Evolutionary conservation across 2,329 filamentous ascomycete genomes (phyloP), one percentile per base, ranked within the genome.

Genomic region (Botrytis tulipae): DNA sequence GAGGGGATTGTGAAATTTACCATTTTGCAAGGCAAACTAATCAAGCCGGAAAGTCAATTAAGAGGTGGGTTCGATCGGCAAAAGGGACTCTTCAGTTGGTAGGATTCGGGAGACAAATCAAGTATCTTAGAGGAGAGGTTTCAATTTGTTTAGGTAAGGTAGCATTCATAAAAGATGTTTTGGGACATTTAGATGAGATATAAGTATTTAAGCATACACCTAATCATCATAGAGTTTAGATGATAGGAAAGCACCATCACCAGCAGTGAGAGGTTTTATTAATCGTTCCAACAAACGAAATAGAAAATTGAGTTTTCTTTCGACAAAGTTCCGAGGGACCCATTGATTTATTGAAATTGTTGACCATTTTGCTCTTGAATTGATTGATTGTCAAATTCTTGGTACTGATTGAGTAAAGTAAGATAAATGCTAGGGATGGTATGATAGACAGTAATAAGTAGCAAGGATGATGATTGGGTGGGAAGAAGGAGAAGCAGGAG

Each of bases 1-100:
- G 95, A 98, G 86, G 97, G 96, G 76, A 89, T 99, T 74, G 89
- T 99, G 61, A 88, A 90, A 80, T 98, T 92, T 81, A 98, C 96
- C 0, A 88, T 99, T 4, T 82, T 98, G 79, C 92, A 97, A 84
- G 96, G 96, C 37, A 98, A 98, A 85, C 90, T 98, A 40, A 90
- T 98, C 70, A 97, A 98, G 86, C 93, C 95, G 1, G 92, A 91
- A 80, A 87, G 87, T 72, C 95, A 98, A 85, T 82, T 99, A 76
- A 85, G 96, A 74, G 96, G 93, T 40, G 96, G 96, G 0, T 99
- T 98, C 83, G 94, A 99, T 85, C 86, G 96, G 63, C 87, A 86
- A 73, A 93, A 86, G 81, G 93, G 93, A 14, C 72, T 97, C 78
- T 89, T 93, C 81, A 98, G 95, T 84, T 99, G 96, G 96, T 98